Evolutionary conservation across 2,329 filamentous ascomycete genomes (phyloP).

Genomic region (Proliferodiscus dingleyae): DNA sequence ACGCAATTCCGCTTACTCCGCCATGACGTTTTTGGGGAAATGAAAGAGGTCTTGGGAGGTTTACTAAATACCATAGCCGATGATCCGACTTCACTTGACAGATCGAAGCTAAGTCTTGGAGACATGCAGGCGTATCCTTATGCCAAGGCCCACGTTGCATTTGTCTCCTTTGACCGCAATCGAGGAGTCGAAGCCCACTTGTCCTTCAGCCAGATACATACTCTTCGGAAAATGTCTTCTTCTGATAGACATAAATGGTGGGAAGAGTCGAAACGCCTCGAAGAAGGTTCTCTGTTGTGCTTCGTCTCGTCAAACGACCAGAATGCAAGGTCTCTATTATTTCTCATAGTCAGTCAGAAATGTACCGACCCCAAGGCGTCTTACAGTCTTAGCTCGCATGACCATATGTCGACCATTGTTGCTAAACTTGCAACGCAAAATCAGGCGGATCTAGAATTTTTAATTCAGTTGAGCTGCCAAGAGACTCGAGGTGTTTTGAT

Average conservation of each 20-base stretch:
- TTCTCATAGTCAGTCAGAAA: conserved; percentile 17
- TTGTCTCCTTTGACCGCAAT: conserved; percentile 15
- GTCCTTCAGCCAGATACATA: conserved; percentile 39
- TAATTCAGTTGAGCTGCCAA: conserved; percentile 14
- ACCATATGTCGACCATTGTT: conserved; percentile 18
- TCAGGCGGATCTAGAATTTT: conserved; percentile 13
- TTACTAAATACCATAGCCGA: conserved; percentile 21
- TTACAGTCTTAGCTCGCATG: conserved; percentile 14
- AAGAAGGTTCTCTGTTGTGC: conserved; percentile 19
- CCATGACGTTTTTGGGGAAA: conserved; percentile 48
- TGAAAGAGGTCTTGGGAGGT: conserved; percentile 40
- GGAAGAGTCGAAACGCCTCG: conserved; percentile 20
- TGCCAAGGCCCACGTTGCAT: conserved; percentile 24
- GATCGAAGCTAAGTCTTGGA: conserved; percentile 16
- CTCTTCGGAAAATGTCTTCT: conserved; percentile 13
- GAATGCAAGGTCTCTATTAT: conserved; percentile 9
- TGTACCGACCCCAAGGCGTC: conserved; percentile 14
- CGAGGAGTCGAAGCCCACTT: conserved; percentile 42
- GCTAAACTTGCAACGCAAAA: conserved; percentile 20
- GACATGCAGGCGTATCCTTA: conserved; percentile 23
- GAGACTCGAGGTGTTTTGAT: conserved; percentile 20
- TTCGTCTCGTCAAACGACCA: conserved; percentile 13
- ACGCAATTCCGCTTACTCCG: conserved; percentile 29
- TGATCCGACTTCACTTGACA: conserved; percentile 14
- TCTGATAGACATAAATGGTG: conserved; percentile 18